Base-by-base conservation (phyloP, 768 basidiomycete genomes). In the Roridomyces roridus region DNA sequence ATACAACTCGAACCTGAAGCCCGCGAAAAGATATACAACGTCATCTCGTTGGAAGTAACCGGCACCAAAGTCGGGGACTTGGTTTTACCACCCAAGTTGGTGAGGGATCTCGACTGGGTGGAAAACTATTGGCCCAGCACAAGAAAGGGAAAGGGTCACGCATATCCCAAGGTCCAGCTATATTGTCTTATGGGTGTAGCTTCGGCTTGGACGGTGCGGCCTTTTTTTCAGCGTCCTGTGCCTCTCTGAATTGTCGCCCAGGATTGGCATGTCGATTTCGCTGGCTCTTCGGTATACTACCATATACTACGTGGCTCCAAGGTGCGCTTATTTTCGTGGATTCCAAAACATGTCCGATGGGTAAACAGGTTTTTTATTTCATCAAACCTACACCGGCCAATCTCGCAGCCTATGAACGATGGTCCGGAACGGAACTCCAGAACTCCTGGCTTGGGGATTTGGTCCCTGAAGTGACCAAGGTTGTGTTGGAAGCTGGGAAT, bases 251-350 rank as follows among this genome's bases (percentile, higher is more conserved):
- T 35, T 6, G 26, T 44, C 26, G n/a, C 21, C 34, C 66, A 96
- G 94, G 96, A 98, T 68, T 98, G 96, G 97, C 96, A 99, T 67
- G 80, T 98, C 57, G 97, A 99, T 74, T 98, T 99, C 69, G 96
- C 96, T 20, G 97, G 95, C 1, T 95, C 92, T 2, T 96, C 92
- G 1, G 96, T 96, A n/a, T 98, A 96, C 72, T 98, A 98, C 67
- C 95, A 98, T 65, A 88, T 99, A 57, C 79, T 97, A 18, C 82
- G 78, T 39, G 95, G 95, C 24, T 81, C 86, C 52, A 97, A 94
- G 84, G 96, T 87, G 62, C 43, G 76, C 47, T 39, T 47, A 24
- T 35, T 31, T 24, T 36, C 21, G 15, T 21, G 17, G 5, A 15
- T 2, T 11, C 5, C 15, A 23, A 5, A 48, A 23, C 15, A 9